These are phyloP conservation scores for Epichloe uncinata DNA, from an alignment of 2,329 filamentous ascomycete genomes.

Conservation along the genomic window DNA sequence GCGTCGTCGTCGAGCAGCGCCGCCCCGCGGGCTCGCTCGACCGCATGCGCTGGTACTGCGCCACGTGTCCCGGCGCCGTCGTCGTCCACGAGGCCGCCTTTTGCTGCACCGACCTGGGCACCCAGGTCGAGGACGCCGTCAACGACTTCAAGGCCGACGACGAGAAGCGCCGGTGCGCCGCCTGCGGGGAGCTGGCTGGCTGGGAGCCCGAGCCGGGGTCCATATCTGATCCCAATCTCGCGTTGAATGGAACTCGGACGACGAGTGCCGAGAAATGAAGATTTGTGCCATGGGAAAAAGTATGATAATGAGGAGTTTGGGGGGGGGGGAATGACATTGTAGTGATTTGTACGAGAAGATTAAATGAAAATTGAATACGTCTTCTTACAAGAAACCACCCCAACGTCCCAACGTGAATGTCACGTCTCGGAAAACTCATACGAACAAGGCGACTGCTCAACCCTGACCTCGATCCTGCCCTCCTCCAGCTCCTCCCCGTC, in stretches of 20 bases:
- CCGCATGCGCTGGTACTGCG: conserved; percentile 84
- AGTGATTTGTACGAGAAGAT: no score
- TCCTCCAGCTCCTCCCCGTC: conserved; percentile 73
- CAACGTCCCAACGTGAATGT: no score
- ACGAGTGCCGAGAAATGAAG: no score
- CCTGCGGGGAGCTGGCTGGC: conserved; percentile 65
- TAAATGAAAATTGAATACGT: no score
- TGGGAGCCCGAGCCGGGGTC: conserved; percentile 48
- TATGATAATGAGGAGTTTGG: no score
- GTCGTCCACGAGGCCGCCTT: conserved; percentile 80
- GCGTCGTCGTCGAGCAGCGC: conserved; percentile 79
- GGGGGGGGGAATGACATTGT: no score
- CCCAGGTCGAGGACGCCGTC: conserved; percentile 87
- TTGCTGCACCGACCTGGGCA: conserved; percentile 79
- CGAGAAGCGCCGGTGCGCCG: conserved; percentile 58
- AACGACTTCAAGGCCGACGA: conserved; percentile 60
- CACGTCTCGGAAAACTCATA: conserved; percentile 69
- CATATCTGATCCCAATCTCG: conserved; percentile 45
- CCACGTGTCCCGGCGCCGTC: conserved; percentile 39
- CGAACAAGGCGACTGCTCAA: conserved; percentile 63
- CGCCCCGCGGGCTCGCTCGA: conserved; percentile 59
- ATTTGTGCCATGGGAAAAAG: no score
- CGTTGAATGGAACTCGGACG: accelerated
- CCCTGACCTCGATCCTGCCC: conserved; percentile 68
- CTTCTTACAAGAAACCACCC: no score